These are phyloP conservation scores for Backusella psychrophila DNA, from an alignment of 192 early-diverging fungal genomes.

Conservation along the genomic window DNA sequence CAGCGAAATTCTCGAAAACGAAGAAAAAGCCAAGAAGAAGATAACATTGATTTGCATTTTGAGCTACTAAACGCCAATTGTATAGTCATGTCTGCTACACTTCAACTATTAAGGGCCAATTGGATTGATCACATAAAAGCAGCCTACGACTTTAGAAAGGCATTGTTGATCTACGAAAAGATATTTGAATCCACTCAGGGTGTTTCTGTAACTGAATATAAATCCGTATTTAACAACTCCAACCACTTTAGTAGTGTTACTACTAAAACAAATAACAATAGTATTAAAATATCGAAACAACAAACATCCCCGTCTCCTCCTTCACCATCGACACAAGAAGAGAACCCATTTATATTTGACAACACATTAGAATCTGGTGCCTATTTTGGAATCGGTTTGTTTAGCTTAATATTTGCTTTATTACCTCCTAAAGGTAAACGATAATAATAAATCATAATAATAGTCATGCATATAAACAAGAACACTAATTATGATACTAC, in stretches of 20 bases:
- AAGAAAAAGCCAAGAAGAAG: neutral
- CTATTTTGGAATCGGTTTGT: conserved; percentile 34
- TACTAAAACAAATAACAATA: neutral
- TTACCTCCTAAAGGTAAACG: conserved; percentile 35
- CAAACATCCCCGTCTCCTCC: neutral
- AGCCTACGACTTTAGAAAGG: conserved; percentile 35
- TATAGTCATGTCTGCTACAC: conserved; percentile 36
- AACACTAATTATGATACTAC: neutral
- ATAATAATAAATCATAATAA: neutral
- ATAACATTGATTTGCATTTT: conserved; percentile 16
- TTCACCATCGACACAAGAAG: neutral
- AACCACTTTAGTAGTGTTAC: neutral
- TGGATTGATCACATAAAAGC: conserved; percentile 36
- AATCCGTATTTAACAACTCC: neutral
- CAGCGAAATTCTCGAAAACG: neutral
- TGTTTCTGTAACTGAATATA: conserved; percentile 12
- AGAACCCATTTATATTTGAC: neutral
- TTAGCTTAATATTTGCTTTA: conserved; percentile 34
- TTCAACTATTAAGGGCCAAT: conserved; percentile 31
- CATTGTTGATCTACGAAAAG: conserved; percentile 34
- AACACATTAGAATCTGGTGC: conserved; percentile 24
- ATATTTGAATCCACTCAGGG: conserved; percentile 25
- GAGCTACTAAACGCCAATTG: conserved; percentile 34
- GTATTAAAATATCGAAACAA: neutral
- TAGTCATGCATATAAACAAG: neutral